phyloP scores from a whole-genome alignment of 2,329 filamentous ascomycete species.

The Penicillium sp. region DNA sequence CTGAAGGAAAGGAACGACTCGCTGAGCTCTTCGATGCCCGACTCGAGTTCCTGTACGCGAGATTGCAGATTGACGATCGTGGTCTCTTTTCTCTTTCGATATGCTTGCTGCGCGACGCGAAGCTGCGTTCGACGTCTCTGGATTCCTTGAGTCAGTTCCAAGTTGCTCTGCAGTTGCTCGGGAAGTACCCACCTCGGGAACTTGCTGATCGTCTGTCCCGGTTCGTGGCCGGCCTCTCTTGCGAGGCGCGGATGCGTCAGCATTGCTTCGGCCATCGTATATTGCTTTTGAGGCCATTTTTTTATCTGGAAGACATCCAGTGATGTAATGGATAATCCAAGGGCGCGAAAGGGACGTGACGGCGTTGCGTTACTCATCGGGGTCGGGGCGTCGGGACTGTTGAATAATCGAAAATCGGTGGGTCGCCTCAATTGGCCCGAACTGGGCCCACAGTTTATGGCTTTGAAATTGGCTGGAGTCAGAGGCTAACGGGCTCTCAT shows the following conservation, averaged over 20 bases:
- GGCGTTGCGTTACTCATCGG: background rate
- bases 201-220: constrained; percentile 22
- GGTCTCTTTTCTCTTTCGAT: constrained; percentile 30
- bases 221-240: constrained; percentile 29
- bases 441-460: background rate
- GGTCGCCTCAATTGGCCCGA: background rate
- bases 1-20: constrained; percentile 31
- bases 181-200: constrained; percentile 24
- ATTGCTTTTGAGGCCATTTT: background rate
- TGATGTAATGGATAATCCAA: background rate
- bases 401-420: constrained; percentile 15
- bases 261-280: constrained; percentile 10
- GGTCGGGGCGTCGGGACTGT: constrained; percentile 4
- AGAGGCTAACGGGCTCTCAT: background rate
- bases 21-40: constrained; percentile 28
- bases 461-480: too few relatives aligned
- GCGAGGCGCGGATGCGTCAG: constrained; percentile 19
- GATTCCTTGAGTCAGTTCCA: constrained; percentile 9
- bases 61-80: constrained; percentile 28
- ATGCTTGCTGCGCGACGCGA: constrained; percentile 29
- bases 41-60: constrained; percentile 27
- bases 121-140: constrained; percentile 32
- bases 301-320: background rate
- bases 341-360: background rate
- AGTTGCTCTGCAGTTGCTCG: background rate